Conservation (phyloP, 2,329 filamentous ascomycete genomes). For the Sclerotinia sclerotiorum region DNA sequence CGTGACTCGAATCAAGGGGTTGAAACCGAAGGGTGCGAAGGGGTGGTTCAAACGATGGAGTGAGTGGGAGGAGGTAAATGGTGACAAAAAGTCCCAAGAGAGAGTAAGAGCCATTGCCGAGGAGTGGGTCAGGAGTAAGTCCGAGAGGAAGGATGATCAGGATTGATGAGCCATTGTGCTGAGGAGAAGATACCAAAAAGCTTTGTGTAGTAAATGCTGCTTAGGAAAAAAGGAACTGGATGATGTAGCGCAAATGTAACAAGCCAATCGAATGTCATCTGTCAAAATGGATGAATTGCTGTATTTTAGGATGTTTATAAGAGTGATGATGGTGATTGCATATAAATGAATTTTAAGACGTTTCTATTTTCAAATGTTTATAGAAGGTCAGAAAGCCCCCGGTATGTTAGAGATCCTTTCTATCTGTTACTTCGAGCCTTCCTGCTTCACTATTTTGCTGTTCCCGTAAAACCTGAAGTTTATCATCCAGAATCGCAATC, state of each 20-base stretch:
- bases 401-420: not conserved
- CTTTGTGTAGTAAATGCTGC: not conserved
- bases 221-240: not conserved
- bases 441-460: conserved; percentile 19
- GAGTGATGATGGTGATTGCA: not conserved
- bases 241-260: conserved; percentile 10
- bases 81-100: conserved; percentile 68
- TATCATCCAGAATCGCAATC: conserved; percentile 76
- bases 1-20: conserved; percentile 63
- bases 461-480: conserved; percentile 51
- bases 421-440: not conserved
- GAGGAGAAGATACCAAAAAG: conserved; percentile 19
- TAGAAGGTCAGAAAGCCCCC: not conserved
- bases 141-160: conserved; percentile 39
- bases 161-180: conserved; percentile 10
- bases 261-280: conserved; percentile 9
- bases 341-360: not conserved
- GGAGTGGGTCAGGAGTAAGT: conserved; percentile 62
- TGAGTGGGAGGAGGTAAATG: conserved; percentile 77
- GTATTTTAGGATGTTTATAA: not conserved
- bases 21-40: conserved; percentile 81
- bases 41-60: conserved; percentile 92
- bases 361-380: not conserved
- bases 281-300: not conserved
- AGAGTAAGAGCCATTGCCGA: conserved; percentile 68